These are phyloP conservation scores for Boletellus sp. DNA, from an alignment of 768 basidiomycete species.

Conservation along the genomic window DNA sequence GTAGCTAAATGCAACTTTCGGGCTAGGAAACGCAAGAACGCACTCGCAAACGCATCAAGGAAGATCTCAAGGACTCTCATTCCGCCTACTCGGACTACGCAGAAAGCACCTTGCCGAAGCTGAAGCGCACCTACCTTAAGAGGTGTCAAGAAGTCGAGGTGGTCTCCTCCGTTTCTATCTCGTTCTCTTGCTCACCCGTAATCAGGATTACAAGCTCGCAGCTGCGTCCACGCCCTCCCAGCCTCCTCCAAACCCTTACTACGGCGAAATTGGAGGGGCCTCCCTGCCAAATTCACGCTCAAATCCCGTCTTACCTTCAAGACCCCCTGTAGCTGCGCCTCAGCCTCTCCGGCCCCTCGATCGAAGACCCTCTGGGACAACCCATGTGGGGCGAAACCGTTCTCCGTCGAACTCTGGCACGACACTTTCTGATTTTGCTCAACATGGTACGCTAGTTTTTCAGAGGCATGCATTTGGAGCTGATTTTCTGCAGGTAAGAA, in stretches of 20 bases:
- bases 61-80: constrained; percentile 81
- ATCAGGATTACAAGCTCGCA: constrained; percentile 61
- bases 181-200: constrained; percentile 7
- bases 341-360: constrained; percentile 75
- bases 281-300: constrained; percentile 40
- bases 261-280: constrained; percentile 29
- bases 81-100: constrained; percentile 76
- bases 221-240: constrained; percentile 35
- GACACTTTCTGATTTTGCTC: constrained; percentile 82
- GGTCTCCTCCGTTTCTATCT: constrained; percentile 12
- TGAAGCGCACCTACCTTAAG: constrained; percentile 76
- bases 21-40: constrained; percentile 83
- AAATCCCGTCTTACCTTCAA: constrained; percentile 42
- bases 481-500: constrained; percentile 58
- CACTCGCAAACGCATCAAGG: constrained; percentile 87
- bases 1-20: not conserved
- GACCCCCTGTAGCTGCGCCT: constrained; percentile 61
- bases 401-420: constrained; percentile 80
- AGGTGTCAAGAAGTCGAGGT: constrained; percentile 90
- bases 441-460: constrained; percentile 51
- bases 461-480: not conserved
- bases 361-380: constrained; percentile 64
- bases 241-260: constrained; percentile 28
- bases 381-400: constrained; percentile 54
- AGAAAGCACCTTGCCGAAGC: constrained; percentile 71